These are phyloP conservation scores for Heimioporus retisporus DNA, from an alignment of 1,284 basidiomycete species.

Conservation along the genomic window DNA sequence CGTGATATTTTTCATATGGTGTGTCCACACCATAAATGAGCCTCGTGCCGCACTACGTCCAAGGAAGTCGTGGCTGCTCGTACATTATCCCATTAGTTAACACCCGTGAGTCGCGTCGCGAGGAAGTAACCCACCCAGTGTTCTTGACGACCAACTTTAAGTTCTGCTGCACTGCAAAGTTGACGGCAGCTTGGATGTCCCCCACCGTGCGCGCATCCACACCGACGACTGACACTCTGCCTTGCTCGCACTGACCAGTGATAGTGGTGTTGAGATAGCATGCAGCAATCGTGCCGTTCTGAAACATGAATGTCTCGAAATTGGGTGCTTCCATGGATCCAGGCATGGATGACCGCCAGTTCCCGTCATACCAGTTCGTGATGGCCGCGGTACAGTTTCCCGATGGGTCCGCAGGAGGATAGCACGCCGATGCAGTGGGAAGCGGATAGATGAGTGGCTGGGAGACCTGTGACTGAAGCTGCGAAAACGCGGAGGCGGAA, in stretches of 20 bases:
- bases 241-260: neutral
- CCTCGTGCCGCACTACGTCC: constrained; percentile 50
- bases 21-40: constrained; percentile 54
- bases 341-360: constrained; percentile 52
- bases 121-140: constrained; percentile 49
- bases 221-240: too few relatives aligned
- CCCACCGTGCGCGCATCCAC: too few relatives aligned
- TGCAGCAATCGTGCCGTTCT: constrained; percentile 52
- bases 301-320: constrained; percentile 48
- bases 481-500: constrained; percentile 40
- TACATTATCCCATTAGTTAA: neutral
- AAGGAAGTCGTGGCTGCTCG: constrained; percentile 46
- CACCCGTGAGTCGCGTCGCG: too few relatives aligned
- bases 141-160: constrained; percentile 60
- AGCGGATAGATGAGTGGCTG: constrained; percentile 35
- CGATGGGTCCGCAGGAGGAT: constrained; percentile 29
- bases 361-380: constrained; percentile 42
- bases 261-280: constrained; percentile 27
- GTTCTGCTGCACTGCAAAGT: constrained; percentile 46
- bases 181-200: constrained; percentile 39
- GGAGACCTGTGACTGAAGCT: constrained; percentile 42
- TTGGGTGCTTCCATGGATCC: constrained; percentile 31
- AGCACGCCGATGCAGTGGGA: constrained; percentile 32
- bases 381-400: constrained; percentile 40
- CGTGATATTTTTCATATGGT: constrained; percentile 48